A percentile compares a stretch with the other conserved stretches of the same genome.
Evolutionary conservation across 2,329 filamentous ascomycete species (phyloP).

Genomic region (Sporothrix protearum): DNA sequence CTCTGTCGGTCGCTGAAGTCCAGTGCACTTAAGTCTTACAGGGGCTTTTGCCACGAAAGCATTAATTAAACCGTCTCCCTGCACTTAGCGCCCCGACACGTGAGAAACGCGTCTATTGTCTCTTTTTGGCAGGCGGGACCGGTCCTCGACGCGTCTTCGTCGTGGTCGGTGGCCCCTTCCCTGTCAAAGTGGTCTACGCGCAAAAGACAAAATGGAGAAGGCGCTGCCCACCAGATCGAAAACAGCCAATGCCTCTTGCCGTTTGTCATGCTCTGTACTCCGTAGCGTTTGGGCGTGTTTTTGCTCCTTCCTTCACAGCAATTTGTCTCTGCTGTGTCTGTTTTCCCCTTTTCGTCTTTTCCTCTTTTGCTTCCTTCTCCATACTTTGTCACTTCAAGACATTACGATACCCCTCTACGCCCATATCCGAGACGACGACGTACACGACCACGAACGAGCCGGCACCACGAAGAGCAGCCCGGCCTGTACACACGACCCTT

Average conservation of each 20-base stretch:
- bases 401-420: slow-evolving; percentile 16
- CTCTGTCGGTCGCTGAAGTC: not conserved
- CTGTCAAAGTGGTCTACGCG: not conserved
- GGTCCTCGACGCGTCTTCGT: slow-evolving; percentile 24
- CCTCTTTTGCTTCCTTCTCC: not conserved
- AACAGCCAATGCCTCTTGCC: slow-evolving; percentile 12
- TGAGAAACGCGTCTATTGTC: slow-evolving; percentile 24
- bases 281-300: not conserved
- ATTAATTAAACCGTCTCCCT: slow-evolving; percentile 7
- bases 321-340: not conserved
- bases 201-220: slow-evolving; percentile 21
- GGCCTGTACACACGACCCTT: not conserved
- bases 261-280: slow-evolving; percentile 6
- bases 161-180: slow-evolving; percentile 4
- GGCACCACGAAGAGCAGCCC: not conserved
- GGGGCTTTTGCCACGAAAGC: not conserved
- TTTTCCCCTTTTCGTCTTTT: not conserved
- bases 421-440: slow-evolving; percentile 9
- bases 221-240: slow-evolving; percentile 21
- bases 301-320: not conserved
- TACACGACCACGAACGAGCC: slow-evolving; percentile 13
- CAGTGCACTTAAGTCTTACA: not conserved
- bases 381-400: slow-evolving; percentile 4
- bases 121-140: not conserved
- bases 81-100: slow-evolving; percentile 19